Evolutionary conservation across 2,329 filamentous ascomycete genomes (phyloP), one percentile per base, ranked within the genome.

Genomic region (Pyricularia sp.): DNA sequence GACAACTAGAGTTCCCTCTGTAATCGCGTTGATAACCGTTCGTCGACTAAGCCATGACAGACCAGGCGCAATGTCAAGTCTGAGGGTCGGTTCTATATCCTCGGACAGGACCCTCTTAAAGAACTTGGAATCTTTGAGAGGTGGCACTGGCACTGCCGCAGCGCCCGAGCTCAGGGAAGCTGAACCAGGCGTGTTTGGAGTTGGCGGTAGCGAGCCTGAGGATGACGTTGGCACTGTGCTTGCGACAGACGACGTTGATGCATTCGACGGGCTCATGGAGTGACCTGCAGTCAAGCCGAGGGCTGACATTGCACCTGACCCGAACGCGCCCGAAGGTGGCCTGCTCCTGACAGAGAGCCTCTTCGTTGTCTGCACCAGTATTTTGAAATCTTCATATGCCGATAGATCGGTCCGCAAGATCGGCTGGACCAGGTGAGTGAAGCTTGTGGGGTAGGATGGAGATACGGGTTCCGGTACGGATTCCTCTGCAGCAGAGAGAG

Each of bases 11-110:
- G 86, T 88, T 12, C 93, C 93, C 49, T 96, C 90, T 24, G 88
- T 89, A 69, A 99, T 89, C 64, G 91, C 88, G 67, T 84, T 88
- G 49, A 96, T 76, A 5, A 97, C 92, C 6, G 88, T 90, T 65
- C 94, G 87, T 60, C 93, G 88, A 62, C 91, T 92, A 61, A 99
- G 83, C 91, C 94, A 99, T 0, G 92, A 97, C 31, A 99, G 84
- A 0, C 93, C 91, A 0, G 94, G 94, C 0, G 94, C 93, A 2
- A 86, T 83, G 74, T 99, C 94, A 3, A 99, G 83, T 57, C 94
- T 87, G 10, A 99, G 79, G 0, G 94, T 96, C 0, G 94, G 94
- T 73, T 99, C 94, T 65, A 99, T 91, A 72, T 99, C 94, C 74
- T 99, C 94, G 24, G 85, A 82, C 30, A 97, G 76, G 6, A 87